Evolutionary conservation across 1,284 basidiomycete genomes (phyloP).

Genomic region (Cutaneotrichosporon sp.): DNA sequence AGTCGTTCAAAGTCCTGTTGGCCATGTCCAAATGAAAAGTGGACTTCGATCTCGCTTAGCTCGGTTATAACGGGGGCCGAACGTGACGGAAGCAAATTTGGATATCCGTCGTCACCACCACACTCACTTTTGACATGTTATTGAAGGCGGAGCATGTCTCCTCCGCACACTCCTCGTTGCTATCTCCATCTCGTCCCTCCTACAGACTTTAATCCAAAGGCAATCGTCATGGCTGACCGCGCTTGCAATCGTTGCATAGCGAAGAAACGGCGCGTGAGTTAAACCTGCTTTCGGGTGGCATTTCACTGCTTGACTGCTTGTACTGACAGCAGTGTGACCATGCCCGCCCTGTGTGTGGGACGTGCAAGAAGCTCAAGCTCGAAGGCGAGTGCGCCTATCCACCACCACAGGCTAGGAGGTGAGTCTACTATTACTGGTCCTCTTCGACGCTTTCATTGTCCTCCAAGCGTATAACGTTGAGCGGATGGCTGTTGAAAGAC

Average conservation of each 20-base stretch:
- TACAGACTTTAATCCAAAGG: not conserved
- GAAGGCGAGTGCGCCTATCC: slow-evolving; percentile 21
- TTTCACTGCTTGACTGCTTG: no score
- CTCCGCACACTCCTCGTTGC: not conserved
- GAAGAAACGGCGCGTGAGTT: slow-evolving; percentile 20
- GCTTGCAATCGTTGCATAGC: slow-evolving; percentile 24
- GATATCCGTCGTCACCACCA: not conserved
- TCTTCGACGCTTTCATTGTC: no score
- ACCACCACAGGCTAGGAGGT: slow-evolving; percentile 21
- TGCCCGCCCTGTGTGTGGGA: slow-evolving; percentile 16
- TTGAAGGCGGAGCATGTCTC: not conserved
- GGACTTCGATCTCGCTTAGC: no score
- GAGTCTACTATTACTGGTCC: slow-evolving; percentile 5
- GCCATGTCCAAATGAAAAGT: no score
- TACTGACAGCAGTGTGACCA: slow-evolving; percentile 20
- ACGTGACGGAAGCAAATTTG: no score
- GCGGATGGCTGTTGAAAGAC: no score
- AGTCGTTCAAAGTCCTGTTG: no score
- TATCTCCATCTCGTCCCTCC: not conserved
- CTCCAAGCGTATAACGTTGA: no score
- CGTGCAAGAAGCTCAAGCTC: slow-evolving; percentile 16
- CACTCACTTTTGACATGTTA: not conserved
- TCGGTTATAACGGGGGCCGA: not conserved
- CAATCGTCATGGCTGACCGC: slow-evolving; percentile 9
- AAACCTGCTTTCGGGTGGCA: no score